These are phyloP conservation scores for Stagonosporopsis vannaccii DNA, from an alignment of 2,329 filamentous ascomycete genomes.

Conservation along the genomic window DNA sequence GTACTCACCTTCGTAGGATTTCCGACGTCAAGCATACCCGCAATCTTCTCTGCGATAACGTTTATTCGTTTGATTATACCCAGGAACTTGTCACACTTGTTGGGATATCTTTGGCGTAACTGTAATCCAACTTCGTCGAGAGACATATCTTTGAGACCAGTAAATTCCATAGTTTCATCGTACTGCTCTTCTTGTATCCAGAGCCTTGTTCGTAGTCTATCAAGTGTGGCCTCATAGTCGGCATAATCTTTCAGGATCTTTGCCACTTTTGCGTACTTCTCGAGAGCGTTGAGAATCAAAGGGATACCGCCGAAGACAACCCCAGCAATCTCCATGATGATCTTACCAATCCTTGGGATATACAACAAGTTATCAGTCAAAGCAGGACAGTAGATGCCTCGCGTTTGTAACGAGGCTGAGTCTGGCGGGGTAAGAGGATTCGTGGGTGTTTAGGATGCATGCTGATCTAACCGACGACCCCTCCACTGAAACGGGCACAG, in stretches of 20 bases:
- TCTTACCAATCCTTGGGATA: neutral
- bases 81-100: neutral
- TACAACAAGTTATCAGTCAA: no score
- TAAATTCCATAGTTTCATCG: neutral
- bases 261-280: neutral
- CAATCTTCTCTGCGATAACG: neutral
- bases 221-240: neutral
- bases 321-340: neutral
- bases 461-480: neutral
- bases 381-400: neutral
- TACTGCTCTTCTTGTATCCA: neutral
- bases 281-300: neutral
- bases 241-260: neutral
- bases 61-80: neutral
- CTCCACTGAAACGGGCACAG: no score
- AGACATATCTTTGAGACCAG: neutral
- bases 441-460: neutral
- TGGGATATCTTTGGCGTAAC: neutral
- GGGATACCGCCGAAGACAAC: neutral
- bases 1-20: neutral
- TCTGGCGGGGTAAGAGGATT: neutral
- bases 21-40: neutral
- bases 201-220: neutral
- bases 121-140: neutral
- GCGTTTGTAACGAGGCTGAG: neutral